Percentiles rank a stretch among this genome's conserved stretches.
Conservation (phyloP, 2,329 filamentous ascomycete species). For the Lomentospora prolificans region DNA sequence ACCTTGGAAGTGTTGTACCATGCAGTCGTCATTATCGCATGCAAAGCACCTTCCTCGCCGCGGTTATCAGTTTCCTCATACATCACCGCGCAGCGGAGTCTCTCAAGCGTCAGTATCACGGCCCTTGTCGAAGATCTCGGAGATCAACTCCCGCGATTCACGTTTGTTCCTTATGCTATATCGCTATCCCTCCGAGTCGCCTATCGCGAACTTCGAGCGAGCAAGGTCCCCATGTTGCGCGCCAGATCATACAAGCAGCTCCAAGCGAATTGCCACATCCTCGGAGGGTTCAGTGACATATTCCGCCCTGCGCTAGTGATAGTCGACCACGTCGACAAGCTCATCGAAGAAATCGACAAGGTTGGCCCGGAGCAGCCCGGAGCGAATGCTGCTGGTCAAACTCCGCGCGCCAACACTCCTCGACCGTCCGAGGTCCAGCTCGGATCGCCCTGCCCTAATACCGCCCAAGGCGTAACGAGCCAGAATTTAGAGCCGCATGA, state of each 20-base stretch:
- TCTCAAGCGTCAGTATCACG: slow-evolving; percentile 2
- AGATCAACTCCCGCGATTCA: neutral
- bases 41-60: neutral
- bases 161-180: slow-evolving; percentile 3
- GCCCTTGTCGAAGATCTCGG: neutral
- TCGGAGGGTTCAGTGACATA: neutral
- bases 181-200: neutral
- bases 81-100: neutral
- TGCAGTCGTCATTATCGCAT: slow-evolving; percentile 3
- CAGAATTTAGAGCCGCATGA: neutral
- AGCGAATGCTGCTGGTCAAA: neutral
- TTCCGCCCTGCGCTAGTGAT: slow-evolving; percentile 2
- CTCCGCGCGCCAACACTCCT: neutral
- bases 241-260: slow-evolving; percentile 1
- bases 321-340: slow-evolving; percentile 46
- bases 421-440: neutral
- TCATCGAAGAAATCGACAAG: slow-evolving; percentile 53
- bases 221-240: slow-evolving; percentile 1
- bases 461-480: neutral
- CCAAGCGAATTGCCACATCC: neutral
- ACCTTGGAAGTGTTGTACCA: slow-evolving; percentile 7
- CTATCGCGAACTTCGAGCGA: slow-evolving; percentile 6
- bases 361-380: slow-evolving; percentile 33
- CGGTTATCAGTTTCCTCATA: neutral
- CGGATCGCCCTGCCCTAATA: neutral